A percentile compares a stretch with the other conserved stretches of the same genome.
These are phyloP conservation scores for Larix sibirica DNA, from an alignment of 83 land plant genomes.

Conservation along the genomic window DNA sequence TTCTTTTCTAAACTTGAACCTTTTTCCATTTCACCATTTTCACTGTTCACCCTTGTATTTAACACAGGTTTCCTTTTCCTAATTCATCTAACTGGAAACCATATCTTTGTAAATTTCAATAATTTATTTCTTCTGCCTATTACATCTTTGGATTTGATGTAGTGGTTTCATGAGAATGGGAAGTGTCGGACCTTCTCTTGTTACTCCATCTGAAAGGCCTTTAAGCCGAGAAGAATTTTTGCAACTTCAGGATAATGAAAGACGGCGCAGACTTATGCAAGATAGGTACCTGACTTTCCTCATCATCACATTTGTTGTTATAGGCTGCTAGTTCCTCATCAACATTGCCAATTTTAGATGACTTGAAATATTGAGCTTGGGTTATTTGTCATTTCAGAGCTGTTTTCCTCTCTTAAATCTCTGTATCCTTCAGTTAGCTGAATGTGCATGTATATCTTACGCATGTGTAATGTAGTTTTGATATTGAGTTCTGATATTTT, in stretches of 20 bases:
- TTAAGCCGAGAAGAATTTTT: conserved; percentile 29
- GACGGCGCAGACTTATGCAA: conserved; percentile 16
- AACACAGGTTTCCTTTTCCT: neutral
- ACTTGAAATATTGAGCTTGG: neutral
- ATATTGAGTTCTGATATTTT: neutral
- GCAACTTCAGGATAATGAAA: conserved; percentile 30
- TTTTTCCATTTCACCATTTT: neutral
- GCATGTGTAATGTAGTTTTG: neutral
- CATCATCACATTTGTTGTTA: neutral
- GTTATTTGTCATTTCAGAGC: neutral
- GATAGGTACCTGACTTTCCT: conserved; percentile 19
- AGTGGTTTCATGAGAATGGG: conserved; percentile 44
- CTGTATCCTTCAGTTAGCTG: neutral
- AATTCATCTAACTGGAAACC: neutral
- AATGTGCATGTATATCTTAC: neutral
- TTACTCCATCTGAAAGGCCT: conserved; percentile 22
- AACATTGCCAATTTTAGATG: neutral
- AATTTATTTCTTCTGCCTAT: neutral
- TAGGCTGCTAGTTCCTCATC: neutral
- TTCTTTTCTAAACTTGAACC: neutral
- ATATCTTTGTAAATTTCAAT: neutral
- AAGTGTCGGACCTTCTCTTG: conserved; percentile 20
- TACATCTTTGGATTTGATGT: conserved; percentile 6
- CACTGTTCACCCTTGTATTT: neutral
- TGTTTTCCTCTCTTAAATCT: neutral